Evolutionary conservation across 805 yeast genomes (phyloP).

Genomic region (Hanseniaspora vineae): DNA sequence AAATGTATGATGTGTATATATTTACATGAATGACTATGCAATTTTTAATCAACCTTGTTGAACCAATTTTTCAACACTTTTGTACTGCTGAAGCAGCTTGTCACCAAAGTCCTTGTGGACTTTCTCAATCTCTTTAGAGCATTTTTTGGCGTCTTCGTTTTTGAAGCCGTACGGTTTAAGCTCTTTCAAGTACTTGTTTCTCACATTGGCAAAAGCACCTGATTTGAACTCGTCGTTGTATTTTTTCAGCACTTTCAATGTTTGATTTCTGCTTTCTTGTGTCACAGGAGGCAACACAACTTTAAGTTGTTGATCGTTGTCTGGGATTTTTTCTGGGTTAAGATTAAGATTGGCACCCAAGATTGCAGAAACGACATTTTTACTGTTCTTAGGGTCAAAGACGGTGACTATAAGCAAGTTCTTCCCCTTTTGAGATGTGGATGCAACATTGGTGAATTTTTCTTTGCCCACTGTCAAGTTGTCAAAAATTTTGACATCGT

Average conservation of each 20-base stretch:
- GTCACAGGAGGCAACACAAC: slow-evolving; percentile 68
- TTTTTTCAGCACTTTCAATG: slow-evolving; percentile 49
- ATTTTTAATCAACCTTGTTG: neutral
- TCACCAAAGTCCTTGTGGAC: slow-evolving; percentile 51
- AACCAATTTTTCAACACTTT: slow-evolving; percentile 38
- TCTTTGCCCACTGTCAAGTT: slow-evolving; percentile 37
- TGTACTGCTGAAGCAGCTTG: slow-evolving; percentile 43
- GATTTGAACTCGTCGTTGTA: slow-evolving; percentile 45
- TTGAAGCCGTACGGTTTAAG: slow-evolving; percentile 39
- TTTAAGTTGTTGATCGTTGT: slow-evolving; percentile 58
- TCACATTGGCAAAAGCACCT: slow-evolving; percentile 40
- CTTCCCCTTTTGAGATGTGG: slow-evolving; percentile 54
- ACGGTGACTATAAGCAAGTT: slow-evolving; percentile 65
- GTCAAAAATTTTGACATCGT: slow-evolving; percentile 38
- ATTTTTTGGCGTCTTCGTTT: slow-evolving; percentile 40
- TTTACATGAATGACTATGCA: neutral
- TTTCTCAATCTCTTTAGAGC: slow-evolving; percentile 51
- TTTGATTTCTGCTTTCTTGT: slow-evolving; percentile 45
- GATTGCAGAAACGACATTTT: slow-evolving; percentile 58
- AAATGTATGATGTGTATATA: neutral
- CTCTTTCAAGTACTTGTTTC: slow-evolving; percentile 46
- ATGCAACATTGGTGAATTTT: slow-evolving; percentile 52
- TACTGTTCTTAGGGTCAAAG: slow-evolving; percentile 67
- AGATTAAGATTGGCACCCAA: slow-evolving; percentile 57
- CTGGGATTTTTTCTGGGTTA: slow-evolving; percentile 68